Percentiles rank a stretch among this genome's conserved stretches.
Evolutionary conservation across 768 basidiomycete genomes (phyloP).

Genomic region (Mycena latifolia): DNA sequence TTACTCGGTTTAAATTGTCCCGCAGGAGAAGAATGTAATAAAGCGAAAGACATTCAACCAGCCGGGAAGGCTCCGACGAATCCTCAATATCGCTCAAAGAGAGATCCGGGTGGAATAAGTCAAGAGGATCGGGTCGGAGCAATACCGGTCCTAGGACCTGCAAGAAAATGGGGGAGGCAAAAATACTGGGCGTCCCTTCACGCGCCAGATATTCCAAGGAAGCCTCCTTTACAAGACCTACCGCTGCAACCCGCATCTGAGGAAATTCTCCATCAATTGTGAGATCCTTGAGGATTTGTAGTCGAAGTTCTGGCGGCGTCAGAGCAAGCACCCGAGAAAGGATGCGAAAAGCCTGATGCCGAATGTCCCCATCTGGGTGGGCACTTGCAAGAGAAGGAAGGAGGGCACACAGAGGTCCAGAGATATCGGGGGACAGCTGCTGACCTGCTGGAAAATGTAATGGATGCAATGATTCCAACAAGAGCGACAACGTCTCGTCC

Average conservation of each 20-base stretch:
- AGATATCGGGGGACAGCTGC: slow-evolving; percentile 57
- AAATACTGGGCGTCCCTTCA: slow-evolving; percentile 49
- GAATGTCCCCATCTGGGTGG: slow-evolving; percentile 68
- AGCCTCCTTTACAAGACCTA: slow-evolving; percentile 78
- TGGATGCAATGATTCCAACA: slow-evolving; percentile 54
- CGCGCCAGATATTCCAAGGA: slow-evolving; percentile 62
- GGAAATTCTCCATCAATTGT: slow-evolving; percentile 63
- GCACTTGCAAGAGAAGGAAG: slow-evolving; percentile 70
- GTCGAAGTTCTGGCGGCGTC: slow-evolving; percentile 59
- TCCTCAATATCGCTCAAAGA: slow-evolving; percentile 62
- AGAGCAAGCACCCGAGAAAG: slow-evolving; percentile 66
- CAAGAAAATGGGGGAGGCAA: slow-evolving; percentile 68
- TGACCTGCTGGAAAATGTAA: slow-evolving; percentile 33
- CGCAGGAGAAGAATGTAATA: slow-evolving; percentile 74
- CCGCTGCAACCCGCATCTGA: slow-evolving; percentile 76
- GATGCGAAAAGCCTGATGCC: slow-evolving; percentile 73
- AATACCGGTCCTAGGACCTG: slow-evolving; percentile 70
- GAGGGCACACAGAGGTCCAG: slow-evolving; percentile 60
- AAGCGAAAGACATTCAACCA: slow-evolving; percentile 75
- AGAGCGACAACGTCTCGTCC: slow-evolving; percentile 72
- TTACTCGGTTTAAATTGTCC: slow-evolving; percentile 70
- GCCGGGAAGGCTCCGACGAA: slow-evolving; percentile 68
- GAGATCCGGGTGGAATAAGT: slow-evolving; percentile 55
- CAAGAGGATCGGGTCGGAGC: slow-evolving; percentile 67
- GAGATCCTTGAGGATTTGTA: slow-evolving; percentile 69